These are phyloP conservation scores for Fraxinus platypoda DNA, from an alignment of 305 asterid genomes.

Conservation along the genomic window DNA sequence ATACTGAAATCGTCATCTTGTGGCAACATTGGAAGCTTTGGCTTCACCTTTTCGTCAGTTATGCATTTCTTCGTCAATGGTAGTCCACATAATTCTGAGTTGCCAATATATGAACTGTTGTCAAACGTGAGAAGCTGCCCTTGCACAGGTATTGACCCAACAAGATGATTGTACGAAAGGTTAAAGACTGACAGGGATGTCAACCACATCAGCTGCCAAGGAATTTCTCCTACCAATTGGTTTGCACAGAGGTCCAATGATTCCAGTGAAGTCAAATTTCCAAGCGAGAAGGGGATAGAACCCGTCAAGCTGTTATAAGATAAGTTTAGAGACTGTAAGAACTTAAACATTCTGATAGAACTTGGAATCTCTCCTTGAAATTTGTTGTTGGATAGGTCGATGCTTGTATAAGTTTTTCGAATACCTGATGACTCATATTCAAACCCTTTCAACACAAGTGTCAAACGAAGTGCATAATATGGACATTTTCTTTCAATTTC, in stretches of 20 bases:
- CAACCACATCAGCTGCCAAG: background rate
- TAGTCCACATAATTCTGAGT: constrained; percentile 25
- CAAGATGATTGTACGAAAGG: constrained; percentile 27
- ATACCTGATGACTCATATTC: background rate
- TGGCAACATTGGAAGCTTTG: background rate
- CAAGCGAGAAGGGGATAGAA: background rate
- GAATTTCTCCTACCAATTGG: background rate
- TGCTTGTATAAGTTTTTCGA: background rate
- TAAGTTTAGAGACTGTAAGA: background rate
- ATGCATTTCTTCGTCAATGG: constrained; percentile 23
- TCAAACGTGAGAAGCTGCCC: constrained; percentile 22
- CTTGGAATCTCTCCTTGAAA: background rate
- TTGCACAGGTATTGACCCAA: constrained; percentile 23
- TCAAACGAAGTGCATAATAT: background rate
- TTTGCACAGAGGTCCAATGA: background rate
- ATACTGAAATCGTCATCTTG: constrained; percentile 2
- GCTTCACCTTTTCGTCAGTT: background rate
- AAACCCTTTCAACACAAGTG: background rate
- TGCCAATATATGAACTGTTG: constrained; percentile 24
- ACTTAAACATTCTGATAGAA: background rate
- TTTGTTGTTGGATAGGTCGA: background rate
- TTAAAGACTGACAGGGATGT: constrained; percentile 24
- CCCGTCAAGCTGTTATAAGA: background rate
- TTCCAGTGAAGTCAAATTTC: background rate
- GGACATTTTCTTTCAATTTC: too few species aligned